Base-by-base conservation (phyloP, 192 early-diverging fungal genomes). In the Podila clonocystis region DNA sequence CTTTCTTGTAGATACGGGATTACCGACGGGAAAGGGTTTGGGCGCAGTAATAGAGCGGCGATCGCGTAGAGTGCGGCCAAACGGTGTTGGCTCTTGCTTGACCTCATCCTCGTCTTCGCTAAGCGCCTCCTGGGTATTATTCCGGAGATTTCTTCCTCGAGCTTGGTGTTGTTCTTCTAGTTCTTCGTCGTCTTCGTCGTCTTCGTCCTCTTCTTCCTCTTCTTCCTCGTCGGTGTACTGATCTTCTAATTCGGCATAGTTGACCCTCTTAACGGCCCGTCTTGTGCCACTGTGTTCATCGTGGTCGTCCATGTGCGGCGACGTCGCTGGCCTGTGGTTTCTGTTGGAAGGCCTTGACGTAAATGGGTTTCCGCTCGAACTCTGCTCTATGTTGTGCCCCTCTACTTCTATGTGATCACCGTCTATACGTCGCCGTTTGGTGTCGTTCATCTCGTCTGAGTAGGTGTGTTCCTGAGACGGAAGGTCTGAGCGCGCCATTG, bases 31-130 rank as follows among this genome's bases (percentile, higher is more conserved):
- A 31, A 73, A 80, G 1, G 70, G 77, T 22, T 80, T 73, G 1
- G 77, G 77, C 30, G 77, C 77, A 30, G 58, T 48, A 24, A 80
- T 80, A 9, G 71, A 63, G 2, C 77, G 60, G 13, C 77, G 70
- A 33, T 80, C 77, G 4, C 77, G 77, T 33, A 80, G 26, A 13
- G 70, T 72, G 5, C 77, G 70, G 63, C 55, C 67, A 65, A 65
- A 63, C 13, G 20, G 24, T 20, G 49, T 33, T 9, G 58, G 33
- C 26, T 71, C 50, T n/a, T 69, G 62, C 28, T 71, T 65, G 0
- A 11, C 59, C 15, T 19, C 59, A 3, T 28, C 59, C 11, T 61
- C 59, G 8, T 30, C 59, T 20, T 61, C 59, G 17, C 30, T 33
- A 9, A 31, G 59, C 41, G 11, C 13, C 15, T 4, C 41, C 41